Percentiles rank a stretch among this genome's conserved stretches.
Evolutionary conservation across 805 yeast species (phyloP).

Genomic region (Barnettozyma salicaria): DNA sequence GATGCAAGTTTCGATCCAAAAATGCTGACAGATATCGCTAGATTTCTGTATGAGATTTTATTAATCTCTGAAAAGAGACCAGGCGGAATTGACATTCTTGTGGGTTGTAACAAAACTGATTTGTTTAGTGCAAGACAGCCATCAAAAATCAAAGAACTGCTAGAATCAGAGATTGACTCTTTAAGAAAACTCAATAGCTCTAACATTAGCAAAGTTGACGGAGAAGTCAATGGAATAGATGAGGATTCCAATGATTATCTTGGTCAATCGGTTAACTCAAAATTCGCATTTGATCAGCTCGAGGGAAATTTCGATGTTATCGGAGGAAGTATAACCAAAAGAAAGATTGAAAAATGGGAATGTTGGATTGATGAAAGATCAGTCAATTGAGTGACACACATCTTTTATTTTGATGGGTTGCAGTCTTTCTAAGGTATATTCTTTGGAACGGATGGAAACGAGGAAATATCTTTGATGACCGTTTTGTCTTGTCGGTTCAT

Average conservation of each 20-base stretch:
- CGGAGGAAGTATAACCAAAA: constrained; percentile 65
- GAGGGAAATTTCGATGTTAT: constrained; percentile 69
- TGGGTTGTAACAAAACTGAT: constrained; percentile 85
- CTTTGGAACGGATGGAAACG: constrained; percentile 32
- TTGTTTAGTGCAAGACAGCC: constrained; percentile 77
- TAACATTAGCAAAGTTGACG: constrained; percentile 28
- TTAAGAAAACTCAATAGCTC: constrained; percentile 44
- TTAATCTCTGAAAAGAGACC: constrained; percentile 55
- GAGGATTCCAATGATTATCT: constrained; percentile 33
- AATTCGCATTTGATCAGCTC: constrained; percentile 58
- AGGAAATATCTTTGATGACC: constrained; percentile 17
- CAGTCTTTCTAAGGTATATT: constrained; percentile 7
- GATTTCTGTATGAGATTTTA: constrained; percentile 53
- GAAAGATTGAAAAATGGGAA: constrained; percentile 54
- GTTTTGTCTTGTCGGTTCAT: constrained; percentile 26
- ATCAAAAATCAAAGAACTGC: constrained; percentile 46
- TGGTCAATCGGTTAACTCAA: constrained; percentile 39
- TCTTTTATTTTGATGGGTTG: too few relatives aligned
- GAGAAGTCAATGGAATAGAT: constrained; percentile 27
- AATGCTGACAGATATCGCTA: constrained; percentile 47
- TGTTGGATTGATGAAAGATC: constrained; percentile 77
- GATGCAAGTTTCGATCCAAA: constrained; percentile 60
- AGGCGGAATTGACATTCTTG: constrained; percentile 64
- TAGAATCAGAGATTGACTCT: constrained; percentile 60
- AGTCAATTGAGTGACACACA: constrained; percentile 36